Conservation (phyloP, 2,329 filamentous ascomycete genomes). For the Rugonectria rugulosa region DNA sequence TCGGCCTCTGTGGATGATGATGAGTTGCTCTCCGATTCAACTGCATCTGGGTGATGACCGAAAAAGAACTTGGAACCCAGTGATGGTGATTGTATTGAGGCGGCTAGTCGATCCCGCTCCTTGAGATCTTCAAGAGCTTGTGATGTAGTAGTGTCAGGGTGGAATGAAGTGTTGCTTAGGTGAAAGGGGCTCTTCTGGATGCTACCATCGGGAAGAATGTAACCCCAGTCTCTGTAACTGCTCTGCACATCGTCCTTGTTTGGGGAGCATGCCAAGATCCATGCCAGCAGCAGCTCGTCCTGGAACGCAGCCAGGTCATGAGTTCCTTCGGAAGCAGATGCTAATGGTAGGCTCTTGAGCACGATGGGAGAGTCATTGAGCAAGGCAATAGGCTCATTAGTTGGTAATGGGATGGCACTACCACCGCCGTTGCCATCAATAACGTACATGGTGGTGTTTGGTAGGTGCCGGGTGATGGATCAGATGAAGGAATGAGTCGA, state of each 20-base stretch:
- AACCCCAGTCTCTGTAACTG: slow-evolving; percentile 16
- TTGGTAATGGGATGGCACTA: too few relatives aligned
- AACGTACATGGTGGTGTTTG: too few relatives aligned
- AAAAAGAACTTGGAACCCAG: slow-evolving; percentile 20
- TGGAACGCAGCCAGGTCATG: slow-evolving; percentile 18
- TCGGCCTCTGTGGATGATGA: slow-evolving; percentile 2
- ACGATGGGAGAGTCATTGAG: too few relatives aligned
- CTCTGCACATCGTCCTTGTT: slow-evolving; percentile 5
- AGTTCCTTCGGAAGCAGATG: not conserved
- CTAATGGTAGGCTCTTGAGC: slow-evolving; percentile 21
- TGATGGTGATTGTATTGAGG: slow-evolving; percentile 6
- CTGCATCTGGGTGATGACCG: slow-evolving; percentile 9
- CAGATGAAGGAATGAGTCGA: too few relatives aligned
- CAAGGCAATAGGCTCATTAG: too few relatives aligned
- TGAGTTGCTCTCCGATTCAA: slow-evolving; percentile 1
- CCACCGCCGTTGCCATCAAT: too few relatives aligned
- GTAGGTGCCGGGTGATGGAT: too few relatives aligned
- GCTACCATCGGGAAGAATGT: slow-evolving; percentile 24
- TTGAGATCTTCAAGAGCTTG: slow-evolving; percentile 22
- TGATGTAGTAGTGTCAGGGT: slow-evolving; percentile 22
- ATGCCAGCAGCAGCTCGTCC: slow-evolving; percentile 24
- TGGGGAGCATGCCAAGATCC: slow-evolving; percentile 20
- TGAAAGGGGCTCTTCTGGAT: slow-evolving; percentile 23
- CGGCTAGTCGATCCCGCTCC: slow-evolving; percentile 2
- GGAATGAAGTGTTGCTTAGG: slow-evolving; percentile 15